Base-by-base conservation (phyloP, 176 grass and related monocot genomes). In the Zea luxurians region DNA sequence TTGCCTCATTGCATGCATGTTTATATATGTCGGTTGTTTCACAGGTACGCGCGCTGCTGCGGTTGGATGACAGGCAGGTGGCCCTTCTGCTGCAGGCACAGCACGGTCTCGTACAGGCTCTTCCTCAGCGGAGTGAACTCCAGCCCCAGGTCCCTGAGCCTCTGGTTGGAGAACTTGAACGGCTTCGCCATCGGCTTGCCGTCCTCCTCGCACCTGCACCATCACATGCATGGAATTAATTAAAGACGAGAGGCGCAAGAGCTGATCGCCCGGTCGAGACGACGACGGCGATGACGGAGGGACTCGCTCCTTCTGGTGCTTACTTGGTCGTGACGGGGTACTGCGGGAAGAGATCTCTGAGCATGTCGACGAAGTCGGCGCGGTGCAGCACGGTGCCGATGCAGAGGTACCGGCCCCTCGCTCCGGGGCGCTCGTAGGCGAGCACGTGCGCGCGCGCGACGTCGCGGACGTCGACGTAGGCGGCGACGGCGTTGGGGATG, bases 381-480 rank as follows among this genome's bases (percentile, higher is more conserved):
- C 89, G 85, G 71, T 88, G 89, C 1, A 88, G 65, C 27, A 91
- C 88, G 46, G 61, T 3, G 46, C 58, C 69, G 70, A 91, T 67
- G 84, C 85, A 88, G 55, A 91, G 81, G 77, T 88, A 91, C 0
- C 89, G 77, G 6, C 89, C 85, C 0, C 54, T 13, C 1, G 85
- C 83, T 1, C 3, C 42, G 0, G 75, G 80, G 4, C 34, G 17
- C 71, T 90, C 81, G 69, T 84, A 90, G n/a, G 17, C 80, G 0
- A 90, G 80, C 5, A 83, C 75, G 69, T 90, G 88, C 0, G 80
- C 75, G 35, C 38, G 68, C 0, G 81, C 80, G 57, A 88, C 62
- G 65, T 87, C 88, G 12, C 68, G 75, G 74, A 87, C 88, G 69
- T 91, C 85, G 12, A 83, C 80, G 65, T 91, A 91, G 6, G 74